phyloP scores from a whole-genome alignment of 2,329 filamentous ascomycete species.

The Cordyceps cateniannulata region DNA sequence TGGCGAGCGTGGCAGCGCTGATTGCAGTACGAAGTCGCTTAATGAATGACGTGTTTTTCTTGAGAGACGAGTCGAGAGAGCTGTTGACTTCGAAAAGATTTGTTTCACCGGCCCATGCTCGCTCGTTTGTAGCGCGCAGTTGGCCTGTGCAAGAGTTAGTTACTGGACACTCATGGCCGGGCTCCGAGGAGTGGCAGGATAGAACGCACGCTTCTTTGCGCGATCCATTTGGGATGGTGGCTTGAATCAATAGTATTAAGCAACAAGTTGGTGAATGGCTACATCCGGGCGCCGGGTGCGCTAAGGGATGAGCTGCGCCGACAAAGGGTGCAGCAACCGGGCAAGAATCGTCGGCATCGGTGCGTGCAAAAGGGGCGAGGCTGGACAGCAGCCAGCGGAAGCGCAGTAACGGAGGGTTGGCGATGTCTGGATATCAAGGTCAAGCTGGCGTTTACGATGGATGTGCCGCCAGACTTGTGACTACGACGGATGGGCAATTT shows the following conservation, averaged over 20 bases:
- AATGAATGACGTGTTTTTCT: constrained; percentile 98
- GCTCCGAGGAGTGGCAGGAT: constrained; percentile 9
- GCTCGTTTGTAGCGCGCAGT: constrained; percentile 79
- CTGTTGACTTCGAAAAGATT: constrained; percentile 72
- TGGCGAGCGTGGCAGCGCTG: constrained; percentile 68
- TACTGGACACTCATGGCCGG: constrained; percentile 3
- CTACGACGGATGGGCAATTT: constrained; percentile 2
- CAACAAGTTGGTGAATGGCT: constrained; percentile 29
- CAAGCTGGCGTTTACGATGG: constrained; percentile 1
- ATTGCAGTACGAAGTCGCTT: constrained; percentile 90
- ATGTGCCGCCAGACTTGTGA: not conserved
- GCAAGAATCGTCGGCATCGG: constrained; percentile 34
- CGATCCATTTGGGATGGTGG: constrained; percentile 52
- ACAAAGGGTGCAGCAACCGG: constrained; percentile 27
- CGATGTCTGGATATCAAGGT: not conserved
- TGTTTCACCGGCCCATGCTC: constrained; percentile 86
- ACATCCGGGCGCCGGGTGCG: constrained; percentile 41
- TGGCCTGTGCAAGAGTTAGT: constrained; percentile 54
- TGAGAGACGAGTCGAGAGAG: constrained; percentile 87
- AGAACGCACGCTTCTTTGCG: constrained; percentile 53
- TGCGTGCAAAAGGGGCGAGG: constrained; percentile 24
- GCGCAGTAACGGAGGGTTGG: not conserved
- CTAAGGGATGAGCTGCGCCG: constrained; percentile 35
- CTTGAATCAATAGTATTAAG: constrained; percentile 22
- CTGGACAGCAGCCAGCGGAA: constrained; percentile 14